These are phyloP conservation scores for Ophiocordyceps polyrhachis-furcata DNA, from an alignment of 2,329 filamentous ascomycete genomes.

Conservation along the genomic window DNA sequence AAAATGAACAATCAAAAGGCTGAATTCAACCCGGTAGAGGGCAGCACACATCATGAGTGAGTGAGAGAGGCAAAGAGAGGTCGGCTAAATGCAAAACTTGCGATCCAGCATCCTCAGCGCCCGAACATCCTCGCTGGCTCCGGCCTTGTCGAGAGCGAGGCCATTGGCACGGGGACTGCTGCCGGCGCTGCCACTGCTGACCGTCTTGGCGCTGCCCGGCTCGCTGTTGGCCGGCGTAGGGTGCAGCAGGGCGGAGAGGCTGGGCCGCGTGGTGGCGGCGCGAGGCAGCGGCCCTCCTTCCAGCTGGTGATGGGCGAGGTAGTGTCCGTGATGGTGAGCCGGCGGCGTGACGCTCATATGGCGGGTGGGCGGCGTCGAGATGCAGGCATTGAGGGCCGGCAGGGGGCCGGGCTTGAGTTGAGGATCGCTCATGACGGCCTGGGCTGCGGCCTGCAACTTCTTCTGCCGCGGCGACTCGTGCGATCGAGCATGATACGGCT, in stretches of 20 bases:
- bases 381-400: constrained; percentile 19
- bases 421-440: constrained; percentile 21
- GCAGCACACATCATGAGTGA: no score
- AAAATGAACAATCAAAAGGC: background rate
- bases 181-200: constrained; percentile 20
- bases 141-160: constrained; percentile 14
- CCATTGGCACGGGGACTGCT: constrained; percentile 18
- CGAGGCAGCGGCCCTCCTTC: no score
- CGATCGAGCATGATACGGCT: constrained; percentile 12
- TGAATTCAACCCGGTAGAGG: background rate
- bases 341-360: constrained; percentile 29
- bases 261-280: constrained; percentile 19
- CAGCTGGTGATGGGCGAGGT: background rate
- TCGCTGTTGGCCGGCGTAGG: constrained; percentile 27
- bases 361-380: constrained; percentile 25
- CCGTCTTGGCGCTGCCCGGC: constrained; percentile 24
- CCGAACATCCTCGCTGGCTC: constrained; percentile 43
- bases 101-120: constrained; percentile 47
- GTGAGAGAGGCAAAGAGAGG: no score
- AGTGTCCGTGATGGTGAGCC: constrained; percentile 12
- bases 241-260: constrained; percentile 31
- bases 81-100: constrained; percentile 24
- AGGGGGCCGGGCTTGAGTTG: constrained; percentile 23
- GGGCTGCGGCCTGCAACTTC: constrained; percentile 24
- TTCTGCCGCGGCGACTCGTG: constrained; percentile 25